phyloP scores from a whole-genome alignment of 177 flowering plant genomes.

The Telopea speciosissima region DNA sequence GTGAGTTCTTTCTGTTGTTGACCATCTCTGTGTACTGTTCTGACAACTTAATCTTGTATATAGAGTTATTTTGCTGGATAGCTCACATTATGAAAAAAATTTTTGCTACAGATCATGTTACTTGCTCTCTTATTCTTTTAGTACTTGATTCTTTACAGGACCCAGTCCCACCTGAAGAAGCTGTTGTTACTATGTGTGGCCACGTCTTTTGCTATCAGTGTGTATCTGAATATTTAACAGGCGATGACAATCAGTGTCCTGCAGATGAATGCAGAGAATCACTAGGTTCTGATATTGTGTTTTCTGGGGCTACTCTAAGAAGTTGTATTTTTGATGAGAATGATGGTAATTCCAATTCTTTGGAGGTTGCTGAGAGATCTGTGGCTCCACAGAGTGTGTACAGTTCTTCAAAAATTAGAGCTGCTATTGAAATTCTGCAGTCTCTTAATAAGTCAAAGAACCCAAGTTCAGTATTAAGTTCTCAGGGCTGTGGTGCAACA shows the following conservation, averaged over 20 bases:
- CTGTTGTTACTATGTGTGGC: slow-evolving; percentile 84
- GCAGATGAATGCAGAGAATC: slow-evolving; percentile 60
- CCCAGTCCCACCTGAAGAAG: slow-evolving; percentile 91
- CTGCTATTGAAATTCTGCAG: slow-evolving; percentile 59
- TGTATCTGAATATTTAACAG: slow-evolving; percentile 70
- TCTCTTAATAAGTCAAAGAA: slow-evolving; percentile 28
- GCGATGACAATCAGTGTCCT: slow-evolving; percentile 85
- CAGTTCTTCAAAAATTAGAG: slow-evolving; percentile 73
- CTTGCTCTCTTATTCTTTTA: not conserved
- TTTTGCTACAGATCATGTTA: too few species aligned
- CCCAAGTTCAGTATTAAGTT: slow-evolving; percentile 15
- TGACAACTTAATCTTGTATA: too few species aligned
- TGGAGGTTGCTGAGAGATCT: slow-evolving; percentile 30
- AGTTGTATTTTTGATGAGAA: slow-evolving; percentile 43
- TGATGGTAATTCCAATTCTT: slow-evolving; percentile 22
- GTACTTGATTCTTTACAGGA: slow-evolving; percentile 45
- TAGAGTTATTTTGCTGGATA: too few species aligned
- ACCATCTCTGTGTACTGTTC: too few species aligned
- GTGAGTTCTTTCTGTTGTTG: too few species aligned
- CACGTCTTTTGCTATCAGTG: slow-evolving; percentile 98
- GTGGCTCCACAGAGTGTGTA: slow-evolving; percentile 31
- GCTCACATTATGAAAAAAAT: too few species aligned
- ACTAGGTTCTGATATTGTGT: slow-evolving; percentile 59
- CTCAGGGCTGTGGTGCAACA: slow-evolving; percentile 21
- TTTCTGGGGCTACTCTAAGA: slow-evolving; percentile 56